Base-by-base conservation (phyloP, 148 eudicot genomes). In the Rhododendron simsii region DNA sequence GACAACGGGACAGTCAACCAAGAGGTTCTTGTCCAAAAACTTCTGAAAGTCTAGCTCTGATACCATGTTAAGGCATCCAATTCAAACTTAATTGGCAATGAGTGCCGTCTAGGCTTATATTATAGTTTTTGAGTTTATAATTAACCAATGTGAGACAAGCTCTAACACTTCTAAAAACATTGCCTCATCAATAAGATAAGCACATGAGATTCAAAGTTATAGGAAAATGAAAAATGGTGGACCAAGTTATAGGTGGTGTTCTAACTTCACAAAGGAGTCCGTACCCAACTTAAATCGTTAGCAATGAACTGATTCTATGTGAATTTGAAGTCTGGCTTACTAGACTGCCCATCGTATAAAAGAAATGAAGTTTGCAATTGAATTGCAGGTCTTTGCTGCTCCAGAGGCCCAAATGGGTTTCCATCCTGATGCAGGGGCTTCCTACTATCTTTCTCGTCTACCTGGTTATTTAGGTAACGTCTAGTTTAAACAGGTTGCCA, bases 351-450 rank as follows among this genome's bases (percentile, higher is more conserved):
- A 67, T 59, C 13, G 5, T 45, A 84, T 35, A 37, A 23, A 76
- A 55, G 63, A 63, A 53, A 53, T 35, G 75, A 55, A 51, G 13
- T 51, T 50, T 59, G 39, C 74, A 41, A 84, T 74, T 87, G 81
- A 86, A 73, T 88, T 89, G 81, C 94, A 97, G 99, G 94, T 94
- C 61, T 97, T 93, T 89, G 91, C 92, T 76, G 87, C 89, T 88
- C 98, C 98, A 55, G 99, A 97, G 88, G 90, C 92, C 69, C 98
- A 95, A 83, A 88, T 97, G 84, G 99, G 98, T 87, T 97, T 97
- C 78, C 98, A 97, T 92, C 98, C 99, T 81, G 99, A 97, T 89
- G 95, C 95, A 81, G 99, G 99, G 86, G 98, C 98, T 83, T 95
- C 99, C 18, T 95, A 92, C 90, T 94, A 94, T 89, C 98, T 97